Conservation (phyloP, 2,329 filamentous ascomycete genomes). For the Trichoderma koningii region DNA sequence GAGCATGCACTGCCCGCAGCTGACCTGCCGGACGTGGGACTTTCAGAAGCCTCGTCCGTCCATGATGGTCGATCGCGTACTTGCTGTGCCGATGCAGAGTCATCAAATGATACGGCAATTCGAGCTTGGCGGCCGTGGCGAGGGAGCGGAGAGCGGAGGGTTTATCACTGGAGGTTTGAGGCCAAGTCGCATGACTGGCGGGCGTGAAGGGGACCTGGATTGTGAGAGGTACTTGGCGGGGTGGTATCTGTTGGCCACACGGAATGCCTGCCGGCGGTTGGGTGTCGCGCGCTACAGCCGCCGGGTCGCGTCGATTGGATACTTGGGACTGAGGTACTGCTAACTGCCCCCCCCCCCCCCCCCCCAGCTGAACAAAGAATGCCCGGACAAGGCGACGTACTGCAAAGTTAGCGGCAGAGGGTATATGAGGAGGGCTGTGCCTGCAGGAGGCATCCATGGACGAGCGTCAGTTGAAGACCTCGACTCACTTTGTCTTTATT, state of each 20-base stretch:
- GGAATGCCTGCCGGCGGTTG: conserved; percentile 8
- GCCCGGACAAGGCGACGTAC: no score
- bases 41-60: neutral
- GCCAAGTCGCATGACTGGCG: conserved; percentile 6
- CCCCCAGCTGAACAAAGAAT: no score
- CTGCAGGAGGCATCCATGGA: no score
- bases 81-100: conserved; percentile 3
- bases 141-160: no score
- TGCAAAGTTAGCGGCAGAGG: no score
- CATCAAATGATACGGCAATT: neutral
- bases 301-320: neutral
- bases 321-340: neutral
- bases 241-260: conserved; percentile 11
- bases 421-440: no score
- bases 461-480: no score
- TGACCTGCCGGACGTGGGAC: neutral
- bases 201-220: no score
- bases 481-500: no score
- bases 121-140: neutral
- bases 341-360: no score
- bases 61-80: neutral
- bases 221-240: neutral
- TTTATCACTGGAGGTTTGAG: no score
- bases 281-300: neutral
- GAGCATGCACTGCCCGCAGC: conserved; percentile 23